phyloP scores from a whole-genome alignment of 371 early-diverging fungal species.

The Nematocida displodere region DNA sequence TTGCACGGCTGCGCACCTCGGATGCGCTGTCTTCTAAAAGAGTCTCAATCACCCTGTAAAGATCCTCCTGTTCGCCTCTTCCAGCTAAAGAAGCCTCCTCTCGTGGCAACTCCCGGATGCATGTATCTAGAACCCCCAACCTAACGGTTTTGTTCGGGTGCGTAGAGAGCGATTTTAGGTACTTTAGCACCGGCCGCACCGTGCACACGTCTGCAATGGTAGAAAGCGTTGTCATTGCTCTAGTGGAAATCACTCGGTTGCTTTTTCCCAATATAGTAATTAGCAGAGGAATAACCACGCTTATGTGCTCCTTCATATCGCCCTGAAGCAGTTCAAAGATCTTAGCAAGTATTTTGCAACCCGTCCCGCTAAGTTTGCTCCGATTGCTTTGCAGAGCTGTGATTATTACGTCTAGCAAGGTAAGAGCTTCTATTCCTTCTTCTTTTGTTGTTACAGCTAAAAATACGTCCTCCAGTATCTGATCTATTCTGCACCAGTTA shows the following conservation, averaged over 20 bases:
- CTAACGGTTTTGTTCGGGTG: slow-evolving; percentile 15
- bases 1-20: slow-evolving; percentile 26
- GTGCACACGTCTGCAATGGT: slow-evolving; percentile 9
- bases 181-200: not conserved
- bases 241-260: slow-evolving; percentile 35
- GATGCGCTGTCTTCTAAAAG: slow-evolving; percentile 1
- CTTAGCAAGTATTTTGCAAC: slow-evolving; percentile 14
- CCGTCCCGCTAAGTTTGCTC: slow-evolving; percentile 47
- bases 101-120: not conserved
- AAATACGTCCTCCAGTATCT: slow-evolving; percentile 5
- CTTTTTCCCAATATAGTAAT: slow-evolving; percentile 17
- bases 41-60: slow-evolving; percentile 5
- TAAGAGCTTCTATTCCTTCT: not conserved
- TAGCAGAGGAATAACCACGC: slow-evolving; percentile 2
- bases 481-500: slow-evolving; percentile 52
- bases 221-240: not conserved
- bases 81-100: not conserved
- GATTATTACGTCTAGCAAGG: slow-evolving; percentile 12
- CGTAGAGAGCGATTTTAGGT: not conserved
- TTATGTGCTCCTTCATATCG: slow-evolving; percentile 6
- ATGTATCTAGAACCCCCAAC: slow-evolving; percentile 27
- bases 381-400: slow-evolving; percentile 34
- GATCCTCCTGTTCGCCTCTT: no score
- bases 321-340: slow-evolving; percentile 10
- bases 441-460: not conserved